Evolutionary conservation across 108 stramenopile species (phyloP).

Genomic region (Skeletonema tropicum): DNA sequence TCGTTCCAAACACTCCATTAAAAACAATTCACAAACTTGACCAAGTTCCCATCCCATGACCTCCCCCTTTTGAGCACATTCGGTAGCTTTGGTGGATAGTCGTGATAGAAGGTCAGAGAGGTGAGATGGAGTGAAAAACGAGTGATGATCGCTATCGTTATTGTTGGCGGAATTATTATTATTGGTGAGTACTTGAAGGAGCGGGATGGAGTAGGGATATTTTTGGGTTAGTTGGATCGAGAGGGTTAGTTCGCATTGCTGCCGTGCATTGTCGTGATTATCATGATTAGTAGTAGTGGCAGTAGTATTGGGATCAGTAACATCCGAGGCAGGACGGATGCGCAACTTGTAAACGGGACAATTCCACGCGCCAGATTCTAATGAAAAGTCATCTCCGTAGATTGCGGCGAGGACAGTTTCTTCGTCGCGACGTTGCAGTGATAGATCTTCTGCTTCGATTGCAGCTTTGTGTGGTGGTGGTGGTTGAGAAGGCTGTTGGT

Average conservation of each 20-base stretch:
- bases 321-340: constrained; percentile 20
- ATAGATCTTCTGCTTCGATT: constrained; percentile 64
- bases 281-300: background rate
- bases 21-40: constrained; percentile 72
- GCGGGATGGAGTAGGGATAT: constrained; percentile 76
- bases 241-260: constrained; percentile 33
- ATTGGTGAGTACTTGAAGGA: constrained; percentile 47
- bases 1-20: constrained; percentile 51
- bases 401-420: constrained; percentile 75
- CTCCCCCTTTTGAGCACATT: constrained; percentile 57
- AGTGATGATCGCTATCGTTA: background rate
- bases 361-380: constrained; percentile 57
- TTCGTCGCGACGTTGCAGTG: constrained; percentile 69
- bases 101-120: constrained; percentile 43
- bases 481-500: constrained; percentile 5
- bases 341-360: constrained; percentile 36
- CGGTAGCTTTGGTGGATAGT: constrained; percentile 50
- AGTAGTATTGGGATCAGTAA: background rate
- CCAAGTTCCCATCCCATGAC: constrained; percentile 84
- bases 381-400: constrained; percentile 73
- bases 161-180: constrained; percentile 1
- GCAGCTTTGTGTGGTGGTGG: background rate
- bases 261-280: background rate
- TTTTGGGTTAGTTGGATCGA: constrained; percentile 58
- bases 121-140: constrained; percentile 6